Base-by-base conservation (phyloP, 257 asterid genomes). In the Vinca minor region DNA sequence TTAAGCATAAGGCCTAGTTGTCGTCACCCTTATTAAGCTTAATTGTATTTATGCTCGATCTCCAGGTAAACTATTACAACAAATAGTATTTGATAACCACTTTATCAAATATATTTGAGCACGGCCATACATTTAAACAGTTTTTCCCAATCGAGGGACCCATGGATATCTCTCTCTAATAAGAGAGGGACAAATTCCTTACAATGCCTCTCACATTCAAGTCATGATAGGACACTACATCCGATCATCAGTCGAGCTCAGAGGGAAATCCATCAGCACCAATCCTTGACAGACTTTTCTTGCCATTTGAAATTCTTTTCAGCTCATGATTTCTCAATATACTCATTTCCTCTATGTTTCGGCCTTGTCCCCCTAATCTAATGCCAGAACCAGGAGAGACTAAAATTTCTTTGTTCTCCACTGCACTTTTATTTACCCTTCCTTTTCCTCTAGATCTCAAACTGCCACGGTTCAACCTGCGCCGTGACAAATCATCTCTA, bases 181-280 rank as follows among this genome's bases (percentile, higher is more conserved):
- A n/a, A n/a, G n/a, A n/a, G n/a, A n/a, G n/a, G n/a, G n/a, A n/a
- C n/a, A n/a, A n/a, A n/a, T n/a, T n/a, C n/a, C n/a, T n/a, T n/a
- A n/a, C n/a, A n/a, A n/a, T n/a, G n/a, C n/a, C n/a, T n/a, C n/a
- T n/a, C n/a, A n/a, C n/a, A n/a, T n/a, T n/a, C n/a, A n/a, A n/a
- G n/a, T n/a, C n/a, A n/a, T n/a, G n/a, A n/a, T n/a, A n/a, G n/a
- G n/a, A n/a, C n/a, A n/a, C n/a, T n/a, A n/a, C n/a, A n/a, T n/a
- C n/a, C n/a, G n/a, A n/a, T n/a, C n/a, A n/a, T 56, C 83, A 95
- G 13, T 78, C 97, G 78, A 97, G 85, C 73, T 83, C 95, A 74
- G 75, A 73, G 41, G 65, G 68, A 63, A 62, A 60, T 58, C 61
- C 71, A 59, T 84, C 89, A 52, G 76, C 62, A 66, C 69, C 75